Percentiles rank a stretch among this genome's conserved stretches.
Conservation (phyloP, 116 monocot species). For the Iris pallida region DNA sequence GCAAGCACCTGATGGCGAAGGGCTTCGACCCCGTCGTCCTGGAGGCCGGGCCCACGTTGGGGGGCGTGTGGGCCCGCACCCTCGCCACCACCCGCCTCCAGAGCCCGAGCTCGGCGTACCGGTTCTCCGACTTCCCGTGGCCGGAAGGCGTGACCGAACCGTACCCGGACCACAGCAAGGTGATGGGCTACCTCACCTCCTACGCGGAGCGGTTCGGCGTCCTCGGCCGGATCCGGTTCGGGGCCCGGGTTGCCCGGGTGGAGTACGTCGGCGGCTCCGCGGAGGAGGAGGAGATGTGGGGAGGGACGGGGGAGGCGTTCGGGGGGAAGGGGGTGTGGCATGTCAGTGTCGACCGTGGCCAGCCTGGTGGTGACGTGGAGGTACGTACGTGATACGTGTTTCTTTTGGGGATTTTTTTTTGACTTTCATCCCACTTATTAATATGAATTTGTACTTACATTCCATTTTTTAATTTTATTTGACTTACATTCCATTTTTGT, state of each 20-base stretch:
- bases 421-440: too few species aligned
- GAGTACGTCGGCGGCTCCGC: slow-evolving; percentile 47
- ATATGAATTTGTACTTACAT: too few species aligned
- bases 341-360: slow-evolving; percentile 19
- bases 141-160: slow-evolving; percentile 28
- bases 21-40: slow-evolving; percentile 61
- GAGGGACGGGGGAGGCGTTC: slow-evolving; percentile 53
- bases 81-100: slow-evolving; percentile 56
- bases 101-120: slow-evolving; percentile 27
- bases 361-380: not conserved
- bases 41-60: slow-evolving; percentile 39
- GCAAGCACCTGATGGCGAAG: slow-evolving; percentile 52
- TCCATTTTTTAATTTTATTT: too few species aligned
- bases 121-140: slow-evolving; percentile 78
- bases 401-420: too few species aligned
- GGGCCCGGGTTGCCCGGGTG: slow-evolving; percentile 30
- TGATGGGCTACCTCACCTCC: slow-evolving; percentile 43
- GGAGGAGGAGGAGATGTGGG: slow-evolving; percentile 53
- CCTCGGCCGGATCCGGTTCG: slow-evolving; percentile 32
- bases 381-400: not conserved
- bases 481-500: too few species aligned
- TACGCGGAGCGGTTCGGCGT: slow-evolving; percentile 52
- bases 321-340: slow-evolving; percentile 38
- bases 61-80: slow-evolving; percentile 63
- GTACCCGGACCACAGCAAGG: slow-evolving; percentile 33